These are phyloP conservation scores for Corylus americana DNA, from an alignment of 306 rosid species.

Conservation along the genomic window DNA sequence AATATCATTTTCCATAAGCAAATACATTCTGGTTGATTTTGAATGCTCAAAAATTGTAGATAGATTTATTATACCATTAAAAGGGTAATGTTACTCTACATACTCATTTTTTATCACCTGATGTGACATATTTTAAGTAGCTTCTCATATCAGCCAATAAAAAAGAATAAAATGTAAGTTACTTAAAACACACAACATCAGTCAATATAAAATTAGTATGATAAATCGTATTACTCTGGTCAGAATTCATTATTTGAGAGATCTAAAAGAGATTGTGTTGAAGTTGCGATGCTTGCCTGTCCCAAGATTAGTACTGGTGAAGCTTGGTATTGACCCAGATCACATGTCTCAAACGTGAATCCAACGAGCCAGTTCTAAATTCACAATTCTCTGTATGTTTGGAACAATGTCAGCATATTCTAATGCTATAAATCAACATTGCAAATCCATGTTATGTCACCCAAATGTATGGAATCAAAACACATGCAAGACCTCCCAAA, in stretches of 20 bases:
- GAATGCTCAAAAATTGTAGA: not conserved
- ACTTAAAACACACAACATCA: too few relatives aligned
- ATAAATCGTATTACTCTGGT: not conserved
- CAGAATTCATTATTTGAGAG: not conserved
- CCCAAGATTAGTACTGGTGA: not conserved
- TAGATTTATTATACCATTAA: too few relatives aligned
- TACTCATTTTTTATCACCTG: too few relatives aligned
- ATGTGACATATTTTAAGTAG: too few relatives aligned
- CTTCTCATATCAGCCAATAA: too few relatives aligned
- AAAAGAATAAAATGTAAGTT: too few relatives aligned
- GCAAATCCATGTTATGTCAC: conserved; percentile 50
- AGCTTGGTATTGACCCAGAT: not conserved
- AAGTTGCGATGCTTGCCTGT: not conserved
- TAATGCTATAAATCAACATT: conserved; percentile 32
- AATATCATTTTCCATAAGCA: not conserved
- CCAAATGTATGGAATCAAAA: conserved; percentile 39
- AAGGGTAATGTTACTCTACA: too few relatives aligned
- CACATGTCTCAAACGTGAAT: not conserved
- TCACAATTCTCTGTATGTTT: not conserved
- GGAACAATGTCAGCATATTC: conserved; percentile 33
- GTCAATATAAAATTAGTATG: too few relatives aligned
- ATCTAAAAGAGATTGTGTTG: not conserved
- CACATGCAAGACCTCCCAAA: conserved; percentile 41
- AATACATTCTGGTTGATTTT: not conserved
- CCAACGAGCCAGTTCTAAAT: not conserved